Evolutionary conservation across 2,329 filamentous ascomycete genomes (phyloP).

Genomic region (Penicillium sp.): DNA sequence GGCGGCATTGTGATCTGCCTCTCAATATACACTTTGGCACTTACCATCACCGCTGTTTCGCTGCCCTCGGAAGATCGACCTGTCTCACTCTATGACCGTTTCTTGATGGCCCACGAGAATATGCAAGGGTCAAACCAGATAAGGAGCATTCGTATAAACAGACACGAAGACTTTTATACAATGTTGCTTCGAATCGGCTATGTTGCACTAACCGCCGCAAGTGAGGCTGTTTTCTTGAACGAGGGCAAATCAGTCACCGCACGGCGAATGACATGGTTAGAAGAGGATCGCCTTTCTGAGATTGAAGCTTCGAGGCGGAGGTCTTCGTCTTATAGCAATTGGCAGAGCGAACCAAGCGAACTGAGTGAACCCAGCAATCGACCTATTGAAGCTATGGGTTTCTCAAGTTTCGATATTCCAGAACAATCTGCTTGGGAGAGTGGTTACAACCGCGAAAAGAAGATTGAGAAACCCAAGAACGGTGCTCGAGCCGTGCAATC

Average conservation of each 20-base stretch:
- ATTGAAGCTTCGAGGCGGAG: constrained; percentile 55
- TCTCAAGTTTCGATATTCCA: constrained; percentile 35
- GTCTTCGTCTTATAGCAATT: constrained; percentile 16
- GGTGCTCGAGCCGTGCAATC: constrained; percentile 37
- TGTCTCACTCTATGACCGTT: constrained; percentile 56
- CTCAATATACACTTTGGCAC: constrained; percentile 72
- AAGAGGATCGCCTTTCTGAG: constrained; percentile 79
- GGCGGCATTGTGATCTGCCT: constrained; percentile 73
- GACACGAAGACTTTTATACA: constrained; percentile 94
- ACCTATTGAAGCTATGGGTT: constrained; percentile 33
- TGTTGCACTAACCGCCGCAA: constrained; percentile 84
- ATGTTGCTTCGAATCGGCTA: constrained; percentile 84
- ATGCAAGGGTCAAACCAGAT: constrained; percentile 90
- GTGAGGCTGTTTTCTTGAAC: constrained; percentile 92
- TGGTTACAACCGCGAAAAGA: constrained; percentile 48
- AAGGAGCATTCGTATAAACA: constrained; percentile 73
- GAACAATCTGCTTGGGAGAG: constrained; percentile 43
- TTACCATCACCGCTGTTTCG: constrained; percentile 71
- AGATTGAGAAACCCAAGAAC: constrained; percentile 41
- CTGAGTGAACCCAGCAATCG: constrained; percentile 6
- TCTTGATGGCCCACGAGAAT: constrained; percentile 74
- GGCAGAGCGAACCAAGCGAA: constrained; percentile 7
- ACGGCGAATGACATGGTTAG: constrained; percentile 80
- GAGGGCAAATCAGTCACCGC: constrained; percentile 76
- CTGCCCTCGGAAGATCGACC: constrained; percentile 53